Conservation (phyloP, 371 early-diverging fungal species). For the Mortierella sp. region DNA sequence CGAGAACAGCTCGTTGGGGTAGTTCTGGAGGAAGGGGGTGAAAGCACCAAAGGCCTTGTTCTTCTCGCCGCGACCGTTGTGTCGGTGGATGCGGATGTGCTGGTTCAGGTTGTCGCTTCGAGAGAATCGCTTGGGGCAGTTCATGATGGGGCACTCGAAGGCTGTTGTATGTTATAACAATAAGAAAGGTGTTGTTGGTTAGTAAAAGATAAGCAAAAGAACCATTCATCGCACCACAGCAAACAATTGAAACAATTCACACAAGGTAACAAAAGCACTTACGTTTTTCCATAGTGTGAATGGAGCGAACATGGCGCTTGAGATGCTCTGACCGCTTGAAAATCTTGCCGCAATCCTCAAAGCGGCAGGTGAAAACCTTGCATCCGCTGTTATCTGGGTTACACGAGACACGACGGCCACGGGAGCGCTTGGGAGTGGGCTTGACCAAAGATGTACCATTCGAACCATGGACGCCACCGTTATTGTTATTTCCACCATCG, state of each 20-base stretch:
- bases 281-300: slow-evolving; percentile 74
- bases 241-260: background rate
- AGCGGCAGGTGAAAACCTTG: slow-evolving; percentile 68
- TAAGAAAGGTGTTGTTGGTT: background rate
- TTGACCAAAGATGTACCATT: slow-evolving; percentile 36
- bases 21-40: slow-evolving; percentile 49
- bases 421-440: slow-evolving; percentile 65
- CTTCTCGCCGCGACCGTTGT: slow-evolving; percentile 60
- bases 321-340: slow-evolving; percentile 92
- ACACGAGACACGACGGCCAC: slow-evolving; percentile 73
- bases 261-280: slow-evolving; percentile 33
- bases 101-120: slow-evolving; percentile 89
- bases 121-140: slow-evolving; percentile 88
- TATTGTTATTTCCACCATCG: slow-evolving; percentile 6
- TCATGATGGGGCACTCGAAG: slow-evolving; percentile 75
- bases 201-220: background rate
- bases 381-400: slow-evolving; percentile 62
- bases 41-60: slow-evolving; percentile 41
- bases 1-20: slow-evolving; percentile 36
- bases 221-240: background rate
- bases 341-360: slow-evolving; percentile 77
- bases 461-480: slow-evolving; percentile 2
- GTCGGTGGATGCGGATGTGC: slow-evolving; percentile 78
- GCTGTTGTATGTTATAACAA: slow-evolving; percentile 54
- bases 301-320: slow-evolving; percentile 81